These are phyloP conservation scores for Tritrichomonas foetus DNA, from an alignment of 208 protist species.

Conservation along the genomic window DNA sequence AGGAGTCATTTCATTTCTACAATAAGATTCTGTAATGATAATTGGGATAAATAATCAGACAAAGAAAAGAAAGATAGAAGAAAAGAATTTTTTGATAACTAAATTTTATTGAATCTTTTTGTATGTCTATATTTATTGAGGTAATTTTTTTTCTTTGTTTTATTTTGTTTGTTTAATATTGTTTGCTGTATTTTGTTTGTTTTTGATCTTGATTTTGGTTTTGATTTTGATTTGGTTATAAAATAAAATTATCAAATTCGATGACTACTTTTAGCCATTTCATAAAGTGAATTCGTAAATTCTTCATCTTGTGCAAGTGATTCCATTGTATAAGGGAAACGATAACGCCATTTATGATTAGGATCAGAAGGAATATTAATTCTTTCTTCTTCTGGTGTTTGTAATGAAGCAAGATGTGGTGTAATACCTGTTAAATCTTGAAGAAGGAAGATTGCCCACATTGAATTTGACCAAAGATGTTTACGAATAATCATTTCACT, in stretches of 20 bases:
- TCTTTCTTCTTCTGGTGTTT: background rate
- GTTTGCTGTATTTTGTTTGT: no score
- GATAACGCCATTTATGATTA: background rate
- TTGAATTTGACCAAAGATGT: background rate
- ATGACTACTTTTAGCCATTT: background rate
- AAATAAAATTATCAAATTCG: background rate
- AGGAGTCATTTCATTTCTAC: no score
- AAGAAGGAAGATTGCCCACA: conserved; percentile 18
- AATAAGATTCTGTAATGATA: no score
- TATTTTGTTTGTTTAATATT: no score
- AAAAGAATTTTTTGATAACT: no score
- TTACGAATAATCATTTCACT: background rate
- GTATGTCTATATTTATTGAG: no score
- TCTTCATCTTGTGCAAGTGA: background rate
- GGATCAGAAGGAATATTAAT: background rate
- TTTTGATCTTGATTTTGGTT: no score
- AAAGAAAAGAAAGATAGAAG: no score
- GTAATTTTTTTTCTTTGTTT: no score
- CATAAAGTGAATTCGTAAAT: background rate
- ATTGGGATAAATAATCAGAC: no score
- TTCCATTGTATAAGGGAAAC: background rate
- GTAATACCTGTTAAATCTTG: background rate
- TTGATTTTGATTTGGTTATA: background rate
- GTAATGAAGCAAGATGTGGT: background rate
- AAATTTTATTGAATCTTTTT: no score